Evolutionary conservation across 352 stramenopile species (phyloP).

Genomic region (Phytophthora idaei): DNA sequence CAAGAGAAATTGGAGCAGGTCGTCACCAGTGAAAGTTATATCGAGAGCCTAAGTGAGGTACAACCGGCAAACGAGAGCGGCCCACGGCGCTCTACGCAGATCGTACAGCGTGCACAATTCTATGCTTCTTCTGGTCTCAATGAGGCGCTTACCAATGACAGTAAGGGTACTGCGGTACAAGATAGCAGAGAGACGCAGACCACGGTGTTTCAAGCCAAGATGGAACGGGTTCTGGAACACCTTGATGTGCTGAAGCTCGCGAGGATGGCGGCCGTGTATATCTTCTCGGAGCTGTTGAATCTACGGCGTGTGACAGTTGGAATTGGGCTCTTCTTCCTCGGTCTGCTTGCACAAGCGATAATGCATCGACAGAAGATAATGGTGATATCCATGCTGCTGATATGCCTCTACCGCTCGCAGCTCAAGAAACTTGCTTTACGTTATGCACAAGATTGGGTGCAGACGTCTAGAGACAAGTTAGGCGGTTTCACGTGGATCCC

Average conservation of each 20-base stretch:
- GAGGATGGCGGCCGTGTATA: conserved; percentile 56
- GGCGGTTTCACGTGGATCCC: conserved; percentile 61
- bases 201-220: conserved; percentile 61
- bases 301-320: conserved; percentile 55
- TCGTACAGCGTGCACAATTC: conserved; percentile 26
- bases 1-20: conserved; percentile 1
- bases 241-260: conserved; percentile 61
- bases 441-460: conserved; percentile 52
- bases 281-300: conserved; percentile 58
- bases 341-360: conserved; percentile 53
- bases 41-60: conserved; percentile 3
- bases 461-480: conserved; percentile 72
- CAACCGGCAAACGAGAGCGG: background rate
- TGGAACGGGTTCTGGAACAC: conserved; percentile 58
- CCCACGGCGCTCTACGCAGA: conserved; percentile 19
- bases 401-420: conserved; percentile 69
- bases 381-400: conserved; percentile 66
- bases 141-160: conserved; percentile 8
- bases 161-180: conserved; percentile 13
- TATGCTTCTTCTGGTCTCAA: conserved; percentile 26
- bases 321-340: conserved; percentile 53
- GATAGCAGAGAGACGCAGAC: conserved; percentile 9
- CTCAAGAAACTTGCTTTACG: conserved; percentile 44
- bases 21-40: conserved; percentile 1
- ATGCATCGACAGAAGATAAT: conserved; percentile 81